phyloP scores from a whole-genome alignment of 140 eudicot species.

The Oenanthe javanica region DNA sequence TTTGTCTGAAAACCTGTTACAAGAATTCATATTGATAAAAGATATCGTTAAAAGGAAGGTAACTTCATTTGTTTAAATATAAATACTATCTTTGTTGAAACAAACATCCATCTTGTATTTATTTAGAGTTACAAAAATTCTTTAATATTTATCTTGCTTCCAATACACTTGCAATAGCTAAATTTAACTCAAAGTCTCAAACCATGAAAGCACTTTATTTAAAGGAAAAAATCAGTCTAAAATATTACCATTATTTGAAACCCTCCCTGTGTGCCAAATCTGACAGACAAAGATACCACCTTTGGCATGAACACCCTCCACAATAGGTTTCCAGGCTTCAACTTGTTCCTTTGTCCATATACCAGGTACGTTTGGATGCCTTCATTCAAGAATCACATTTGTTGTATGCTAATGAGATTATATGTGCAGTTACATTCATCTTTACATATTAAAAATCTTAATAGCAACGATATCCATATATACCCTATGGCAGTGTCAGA shows the following conservation, averaged over 20 bases:
- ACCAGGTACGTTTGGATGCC: conserved; percentile 33
- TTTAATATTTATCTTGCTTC: neutral
- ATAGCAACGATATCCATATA: neutral
- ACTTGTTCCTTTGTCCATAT: conserved; percentile 25
- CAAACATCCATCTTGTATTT: neutral
- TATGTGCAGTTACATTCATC: neutral
- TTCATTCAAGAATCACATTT: neutral
- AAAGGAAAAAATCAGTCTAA: neutral
- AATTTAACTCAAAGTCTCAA: neutral
- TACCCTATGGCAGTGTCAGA: conserved; percentile 10
- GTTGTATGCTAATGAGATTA: neutral
- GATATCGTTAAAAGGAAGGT: neutral
- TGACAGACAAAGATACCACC: neutral
- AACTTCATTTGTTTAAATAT: neutral
- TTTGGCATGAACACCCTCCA: conserved; percentile 4
- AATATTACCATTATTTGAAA: conserved; percentile 13
- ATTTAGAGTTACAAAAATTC: neutral
- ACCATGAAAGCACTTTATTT: neutral
- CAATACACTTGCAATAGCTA: neutral
- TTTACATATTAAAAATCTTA: neutral
- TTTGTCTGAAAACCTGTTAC: conserved; percentile 9
- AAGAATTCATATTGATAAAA: neutral
- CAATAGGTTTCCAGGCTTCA: conserved; percentile 12
- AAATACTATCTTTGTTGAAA: neutral
- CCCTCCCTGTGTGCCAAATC: conserved; percentile 6